Conservation (phyloP, 768 basidiomycete species). For the Infundibulicybe gibba region DNA sequence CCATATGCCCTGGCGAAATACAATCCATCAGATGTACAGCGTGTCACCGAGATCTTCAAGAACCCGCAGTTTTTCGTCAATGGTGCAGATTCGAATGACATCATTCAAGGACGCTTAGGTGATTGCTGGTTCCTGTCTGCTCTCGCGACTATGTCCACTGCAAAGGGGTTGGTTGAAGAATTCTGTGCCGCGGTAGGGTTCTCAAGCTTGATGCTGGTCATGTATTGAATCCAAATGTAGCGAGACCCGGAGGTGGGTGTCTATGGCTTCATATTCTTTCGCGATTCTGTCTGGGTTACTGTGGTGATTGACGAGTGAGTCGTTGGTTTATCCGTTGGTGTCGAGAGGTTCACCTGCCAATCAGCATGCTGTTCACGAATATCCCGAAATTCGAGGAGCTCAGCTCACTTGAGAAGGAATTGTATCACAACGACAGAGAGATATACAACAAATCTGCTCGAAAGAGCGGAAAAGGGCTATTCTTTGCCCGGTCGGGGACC, state of each 20-base stretch:
- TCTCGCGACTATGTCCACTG: slow-evolving; percentile 44
- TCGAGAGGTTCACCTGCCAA: background rate
- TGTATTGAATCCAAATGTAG: slow-evolving; percentile 12
- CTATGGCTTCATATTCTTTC: slow-evolving; percentile 57
- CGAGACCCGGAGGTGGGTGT: slow-evolving; percentile 51
- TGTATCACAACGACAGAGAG: slow-evolving; percentile 51
- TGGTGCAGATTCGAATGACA: slow-evolving; percentile 42
- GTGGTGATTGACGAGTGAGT: slow-evolving; percentile 57
- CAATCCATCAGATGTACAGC: slow-evolving; percentile 36
- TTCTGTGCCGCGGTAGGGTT: slow-evolving; percentile 36
- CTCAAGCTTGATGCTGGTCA: background rate
- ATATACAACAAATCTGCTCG: slow-evolving; percentile 41
- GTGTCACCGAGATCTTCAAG: slow-evolving; percentile 48
- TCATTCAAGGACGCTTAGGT: slow-evolving; percentile 46
- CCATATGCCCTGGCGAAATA: slow-evolving; percentile 12
- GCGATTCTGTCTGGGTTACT: slow-evolving; percentile 47
- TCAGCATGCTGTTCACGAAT: slow-evolving; percentile 42
- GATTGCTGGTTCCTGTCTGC: slow-evolving; percentile 59
- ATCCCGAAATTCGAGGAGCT: slow-evolving; percentile 51
- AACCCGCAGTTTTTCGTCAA: slow-evolving; percentile 48
- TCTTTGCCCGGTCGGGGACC: slow-evolving; percentile 45
- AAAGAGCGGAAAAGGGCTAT: slow-evolving; percentile 44
- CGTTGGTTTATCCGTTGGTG: background rate
- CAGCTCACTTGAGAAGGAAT: slow-evolving; percentile 30
- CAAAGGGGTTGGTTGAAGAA: slow-evolving; percentile 45